Conservation (phyloP, 768 basidiomycete genomes). For the Pisolithus tinctorius region DNA sequence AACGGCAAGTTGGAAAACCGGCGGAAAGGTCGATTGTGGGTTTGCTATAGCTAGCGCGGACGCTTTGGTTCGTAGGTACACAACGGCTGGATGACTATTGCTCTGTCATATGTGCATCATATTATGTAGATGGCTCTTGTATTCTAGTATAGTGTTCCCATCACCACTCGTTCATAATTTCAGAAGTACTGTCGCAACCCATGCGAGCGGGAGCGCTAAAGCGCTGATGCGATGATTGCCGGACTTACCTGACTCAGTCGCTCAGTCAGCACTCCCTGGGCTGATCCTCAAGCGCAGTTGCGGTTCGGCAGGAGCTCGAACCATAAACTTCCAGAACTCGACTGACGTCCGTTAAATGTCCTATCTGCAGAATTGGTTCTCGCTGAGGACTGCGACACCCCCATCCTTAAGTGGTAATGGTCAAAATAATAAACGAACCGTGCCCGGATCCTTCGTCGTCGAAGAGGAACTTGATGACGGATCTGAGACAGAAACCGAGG, state of each 20-base stretch:
- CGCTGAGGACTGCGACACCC: slow-evolving; percentile 23
- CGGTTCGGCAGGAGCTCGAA: background rate
- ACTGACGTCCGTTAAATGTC: slow-evolving; percentile 22
- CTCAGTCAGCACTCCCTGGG: background rate
- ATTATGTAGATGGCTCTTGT: background rate
- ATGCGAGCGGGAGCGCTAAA: background rate
- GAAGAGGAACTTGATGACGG: slow-evolving; percentile 30
- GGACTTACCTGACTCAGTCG: background rate
- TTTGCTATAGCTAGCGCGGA: background rate
- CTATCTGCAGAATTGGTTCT: slow-evolving; percentile 56
- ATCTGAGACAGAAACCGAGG: slow-evolving; percentile 36
- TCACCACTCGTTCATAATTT: background rate
- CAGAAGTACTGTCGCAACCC: background rate
- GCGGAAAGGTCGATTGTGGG: slow-evolving; percentile 11
- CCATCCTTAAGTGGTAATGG: background rate
- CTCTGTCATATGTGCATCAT: background rate
- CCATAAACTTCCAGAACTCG: no score
- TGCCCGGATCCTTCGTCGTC: slow-evolving; percentile 18
- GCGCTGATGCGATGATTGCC: background rate
- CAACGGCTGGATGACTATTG: background rate
- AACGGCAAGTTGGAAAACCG: slow-evolving; percentile 15
- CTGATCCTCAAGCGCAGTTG: background rate
- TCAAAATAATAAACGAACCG: background rate
- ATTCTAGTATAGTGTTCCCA: background rate
- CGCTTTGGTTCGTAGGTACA: background rate